These are phyloP conservation scores for Cardamine resedifolia DNA, from an alignment of 345 rosid species.

Conservation along the genomic window DNA sequence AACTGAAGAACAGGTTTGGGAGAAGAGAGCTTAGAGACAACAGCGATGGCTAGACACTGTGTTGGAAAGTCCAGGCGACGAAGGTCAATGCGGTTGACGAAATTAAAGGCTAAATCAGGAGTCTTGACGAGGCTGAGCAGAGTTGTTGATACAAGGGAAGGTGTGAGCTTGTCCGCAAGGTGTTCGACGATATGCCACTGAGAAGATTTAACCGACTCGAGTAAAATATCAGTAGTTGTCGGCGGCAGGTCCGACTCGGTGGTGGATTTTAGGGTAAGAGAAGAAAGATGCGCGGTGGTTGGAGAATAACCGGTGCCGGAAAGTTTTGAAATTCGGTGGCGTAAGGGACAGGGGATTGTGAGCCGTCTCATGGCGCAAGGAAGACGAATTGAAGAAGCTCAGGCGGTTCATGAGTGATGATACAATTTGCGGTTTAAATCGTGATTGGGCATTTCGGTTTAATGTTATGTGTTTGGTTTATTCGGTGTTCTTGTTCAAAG, in stretches of 20 bases:
- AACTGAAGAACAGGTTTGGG: slow-evolving; percentile 60
- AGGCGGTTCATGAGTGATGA: not conserved
- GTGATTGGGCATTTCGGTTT: not conserved
- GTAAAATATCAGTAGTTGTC: slow-evolving; percentile 11
- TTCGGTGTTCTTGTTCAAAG: not conserved
- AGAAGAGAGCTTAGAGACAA: slow-evolving; percentile 54
- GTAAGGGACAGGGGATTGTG: slow-evolving; percentile 10
- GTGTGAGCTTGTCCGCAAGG: slow-evolving; percentile 41
- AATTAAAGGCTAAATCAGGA: slow-evolving; percentile 60
- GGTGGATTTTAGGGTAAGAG: slow-evolving; percentile 9
- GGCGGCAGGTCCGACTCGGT: slow-evolving; percentile 19
- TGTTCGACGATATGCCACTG: slow-evolving; percentile 85
- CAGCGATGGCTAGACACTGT: slow-evolving; percentile 61
- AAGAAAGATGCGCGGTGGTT: slow-evolving; percentile 31
- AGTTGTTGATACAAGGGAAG: slow-evolving; percentile 48
- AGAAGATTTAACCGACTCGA: slow-evolving; percentile 48
- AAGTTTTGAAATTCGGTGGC: slow-evolving; percentile 6
- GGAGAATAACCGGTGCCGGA: slow-evolving; percentile 1
- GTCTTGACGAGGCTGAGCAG: slow-evolving; percentile 49
- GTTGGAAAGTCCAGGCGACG: slow-evolving; percentile 48
- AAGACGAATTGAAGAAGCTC: not conserved
- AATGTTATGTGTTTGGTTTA: not conserved
- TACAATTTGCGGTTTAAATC: not conserved
- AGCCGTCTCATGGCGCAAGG: slow-evolving; percentile 18
- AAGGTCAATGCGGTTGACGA: slow-evolving; percentile 47